Percentiles rank a stretch among this genome's conserved stretches.
These are phyloP conservation scores for Lithohypha guttulata DNA, from an alignment of 2,329 filamentous ascomycete species.

Conservation along the genomic window DNA sequence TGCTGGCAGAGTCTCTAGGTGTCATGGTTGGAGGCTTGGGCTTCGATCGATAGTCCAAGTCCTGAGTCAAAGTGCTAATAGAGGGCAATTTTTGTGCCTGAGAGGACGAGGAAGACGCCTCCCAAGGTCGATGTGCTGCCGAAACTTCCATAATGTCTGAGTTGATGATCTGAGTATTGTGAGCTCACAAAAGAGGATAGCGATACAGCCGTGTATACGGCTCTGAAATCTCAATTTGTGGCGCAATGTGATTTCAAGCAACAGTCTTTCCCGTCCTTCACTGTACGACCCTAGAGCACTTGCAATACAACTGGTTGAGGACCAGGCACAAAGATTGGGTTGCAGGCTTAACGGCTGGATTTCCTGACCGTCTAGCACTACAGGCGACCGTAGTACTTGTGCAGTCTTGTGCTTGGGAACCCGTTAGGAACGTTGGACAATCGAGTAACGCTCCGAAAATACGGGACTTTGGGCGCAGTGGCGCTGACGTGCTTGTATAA, in stretches of 20 bases:
- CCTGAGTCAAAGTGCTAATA: constrained; percentile 38
- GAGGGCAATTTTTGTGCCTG: constrained; percentile 33
- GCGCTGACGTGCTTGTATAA: no score
- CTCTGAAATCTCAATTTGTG: neutral
- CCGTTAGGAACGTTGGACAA: no score
- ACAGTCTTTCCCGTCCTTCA: neutral
- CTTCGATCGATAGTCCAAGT: constrained; percentile 26
- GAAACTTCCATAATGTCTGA: constrained; percentile 30
- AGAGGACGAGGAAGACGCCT: constrained; percentile 29
- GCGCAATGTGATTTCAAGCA: constrained; percentile 6
- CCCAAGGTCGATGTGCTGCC: constrained; percentile 34
- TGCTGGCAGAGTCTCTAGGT: constrained; percentile 45
- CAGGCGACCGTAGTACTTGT: constrained; percentile 4
- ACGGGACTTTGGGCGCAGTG: no score
- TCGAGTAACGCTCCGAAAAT: no score
- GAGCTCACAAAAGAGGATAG: constrained; percentile 7
- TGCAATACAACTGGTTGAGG: neutral
- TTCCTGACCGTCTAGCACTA: constrained; percentile 1
- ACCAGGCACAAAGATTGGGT: neutral
- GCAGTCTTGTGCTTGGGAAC: no score
- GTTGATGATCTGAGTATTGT: neutral
- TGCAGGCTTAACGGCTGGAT: neutral
- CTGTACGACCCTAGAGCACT: constrained; percentile 1
- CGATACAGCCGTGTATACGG: constrained; percentile 1
- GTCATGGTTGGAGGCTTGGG: constrained; percentile 38